A percentile compares a stretch with the other conserved stretches of the same genome.
Evolutionary conservation across 208 protist species (phyloP).

Genomic region (Crithidia mellificae): DNA sequence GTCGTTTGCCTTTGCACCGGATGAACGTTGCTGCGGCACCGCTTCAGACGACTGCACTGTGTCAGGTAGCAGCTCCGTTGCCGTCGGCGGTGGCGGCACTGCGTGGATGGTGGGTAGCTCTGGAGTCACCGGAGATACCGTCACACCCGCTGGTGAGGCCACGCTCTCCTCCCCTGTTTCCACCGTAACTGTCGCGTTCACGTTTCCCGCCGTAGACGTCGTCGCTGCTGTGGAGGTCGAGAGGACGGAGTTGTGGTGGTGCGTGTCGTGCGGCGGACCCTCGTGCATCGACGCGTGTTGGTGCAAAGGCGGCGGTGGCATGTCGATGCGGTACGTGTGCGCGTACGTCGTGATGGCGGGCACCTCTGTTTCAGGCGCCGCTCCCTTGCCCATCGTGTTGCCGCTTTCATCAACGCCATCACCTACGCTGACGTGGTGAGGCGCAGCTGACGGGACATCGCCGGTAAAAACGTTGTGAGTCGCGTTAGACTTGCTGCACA

Average conservation of each 20-base stretch:
- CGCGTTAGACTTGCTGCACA: background rate
- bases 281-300: background rate
- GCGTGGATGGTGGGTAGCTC: slow-evolving; percentile 1
- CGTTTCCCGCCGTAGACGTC: background rate
- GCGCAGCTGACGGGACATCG: too few species aligned
- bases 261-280: background rate
- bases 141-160: background rate
- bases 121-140: slow-evolving; percentile 7
- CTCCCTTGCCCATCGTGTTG: too few species aligned
- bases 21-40: background rate
- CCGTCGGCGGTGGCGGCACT: background rate
- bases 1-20: too few species aligned
- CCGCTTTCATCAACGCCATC: too few species aligned
- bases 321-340: background rate
- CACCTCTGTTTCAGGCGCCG: slow-evolving; percentile 1
- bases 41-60: background rate
- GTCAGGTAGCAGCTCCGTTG: background rate
- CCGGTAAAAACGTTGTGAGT: too few species aligned
- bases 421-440: too few species aligned
- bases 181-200: background rate
- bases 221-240: background rate
- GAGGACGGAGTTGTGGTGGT: background rate
- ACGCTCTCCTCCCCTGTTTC: background rate
- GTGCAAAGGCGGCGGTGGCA: background rate
- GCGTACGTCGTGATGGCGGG: background rate